These are phyloP conservation scores for Panicum hallii DNA, from an alignment of 202 grass and related monocot genomes.

Conservation along the genomic window DNA sequence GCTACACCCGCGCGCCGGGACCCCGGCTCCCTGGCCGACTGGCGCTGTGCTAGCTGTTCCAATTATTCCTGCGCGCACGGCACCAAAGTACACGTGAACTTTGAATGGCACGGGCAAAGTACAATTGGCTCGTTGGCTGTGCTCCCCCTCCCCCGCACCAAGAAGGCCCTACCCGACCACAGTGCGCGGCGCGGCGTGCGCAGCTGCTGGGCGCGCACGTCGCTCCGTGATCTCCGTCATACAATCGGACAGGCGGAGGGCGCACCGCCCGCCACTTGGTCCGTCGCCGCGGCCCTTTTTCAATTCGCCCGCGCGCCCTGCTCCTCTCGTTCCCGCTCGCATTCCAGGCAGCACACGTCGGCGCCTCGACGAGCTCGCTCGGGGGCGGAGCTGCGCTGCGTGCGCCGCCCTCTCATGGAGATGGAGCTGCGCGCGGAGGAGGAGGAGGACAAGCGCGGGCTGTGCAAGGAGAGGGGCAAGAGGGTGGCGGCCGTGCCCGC, in stretches of 20 bases:
- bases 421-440: constrained; percentile 36
- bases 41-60: background rate
- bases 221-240: constrained; percentile 13
- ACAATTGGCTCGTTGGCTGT: background rate
- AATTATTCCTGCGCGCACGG: background rate
- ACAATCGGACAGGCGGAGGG: background rate
- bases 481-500: background rate
- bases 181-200: background rate
- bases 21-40: background rate
- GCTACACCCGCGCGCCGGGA: background rate
- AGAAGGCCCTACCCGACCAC: background rate
- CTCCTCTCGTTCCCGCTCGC: background rate
- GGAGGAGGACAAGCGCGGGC: constrained; percentile 11
- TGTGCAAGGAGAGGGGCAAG: constrained; percentile 37
- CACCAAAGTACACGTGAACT: constrained; percentile 38
- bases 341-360: background rate
- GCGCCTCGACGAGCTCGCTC: background rate
- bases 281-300: background rate
- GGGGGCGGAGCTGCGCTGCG: background rate
- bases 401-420: constrained; percentile 19
- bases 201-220: constrained; percentile 1
- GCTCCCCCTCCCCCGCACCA: background rate
- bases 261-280: constrained; percentile 20
- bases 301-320: background rate
- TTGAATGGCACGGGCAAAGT: background rate